These are phyloP conservation scores for Globisporangium paddicum DNA, from an alignment of 352 stramenopile species.

Conservation along the genomic window DNA sequence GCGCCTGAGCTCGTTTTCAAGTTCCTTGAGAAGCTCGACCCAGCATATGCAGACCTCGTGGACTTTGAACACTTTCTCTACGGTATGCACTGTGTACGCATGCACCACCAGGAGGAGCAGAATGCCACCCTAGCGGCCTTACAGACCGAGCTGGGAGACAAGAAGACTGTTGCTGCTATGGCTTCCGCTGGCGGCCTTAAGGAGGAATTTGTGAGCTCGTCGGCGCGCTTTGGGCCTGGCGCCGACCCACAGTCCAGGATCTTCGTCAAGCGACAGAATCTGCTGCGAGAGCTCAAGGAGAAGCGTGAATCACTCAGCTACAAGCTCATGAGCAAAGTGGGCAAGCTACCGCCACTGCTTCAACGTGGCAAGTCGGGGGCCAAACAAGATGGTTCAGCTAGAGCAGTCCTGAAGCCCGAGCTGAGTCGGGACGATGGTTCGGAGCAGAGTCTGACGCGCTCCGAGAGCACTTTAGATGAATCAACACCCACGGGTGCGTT, in stretches of 20 bases:
- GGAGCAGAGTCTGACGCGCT: constrained; percentile 5
- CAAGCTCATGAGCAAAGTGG: constrained; percentile 63
- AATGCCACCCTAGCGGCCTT: not conserved
- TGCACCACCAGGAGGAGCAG: constrained; percentile 61
- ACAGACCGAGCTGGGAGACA: not conserved
- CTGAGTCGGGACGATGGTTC: constrained; percentile 1
- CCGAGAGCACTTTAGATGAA: constrained; percentile 13
- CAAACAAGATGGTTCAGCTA: not conserved
- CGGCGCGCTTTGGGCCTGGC: constrained; percentile 40
- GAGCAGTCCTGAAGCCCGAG: not conserved
- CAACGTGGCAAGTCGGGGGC: constrained; percentile 18
- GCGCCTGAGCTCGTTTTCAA: constrained; percentile 35
- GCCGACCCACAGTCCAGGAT: constrained; percentile 52
- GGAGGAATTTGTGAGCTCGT: constrained; percentile 58
- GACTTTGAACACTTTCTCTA: constrained; percentile 83
- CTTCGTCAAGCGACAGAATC: constrained; percentile 66
- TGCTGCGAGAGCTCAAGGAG: constrained; percentile 63
- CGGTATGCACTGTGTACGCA: constrained; percentile 70
- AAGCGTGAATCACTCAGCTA: constrained; percentile 70
- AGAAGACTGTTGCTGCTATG: not conserved
- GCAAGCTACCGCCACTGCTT: constrained; percentile 35
- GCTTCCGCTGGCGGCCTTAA: not conserved
- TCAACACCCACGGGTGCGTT: constrained; percentile 34
- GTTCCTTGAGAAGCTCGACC: constrained; percentile 49
- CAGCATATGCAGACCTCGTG: constrained; percentile 68